A percentile compares a stretch with the other conserved stretches of the same genome.
Conservation (phyloP, 148 eudicot species). For the Gaultheria prostrata region DNA sequence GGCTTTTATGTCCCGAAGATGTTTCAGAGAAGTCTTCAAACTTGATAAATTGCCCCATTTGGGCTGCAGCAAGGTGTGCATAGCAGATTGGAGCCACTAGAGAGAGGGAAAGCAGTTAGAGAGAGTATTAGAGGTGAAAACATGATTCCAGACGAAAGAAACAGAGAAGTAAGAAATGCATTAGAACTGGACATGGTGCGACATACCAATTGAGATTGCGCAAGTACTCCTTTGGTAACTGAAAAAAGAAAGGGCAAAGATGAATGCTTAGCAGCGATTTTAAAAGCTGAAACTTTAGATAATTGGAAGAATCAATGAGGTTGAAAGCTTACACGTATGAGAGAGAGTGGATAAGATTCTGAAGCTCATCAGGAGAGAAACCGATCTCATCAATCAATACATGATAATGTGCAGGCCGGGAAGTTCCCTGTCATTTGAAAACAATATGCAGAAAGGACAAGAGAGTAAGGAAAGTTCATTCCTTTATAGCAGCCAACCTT, state of each 20-base stretch:
- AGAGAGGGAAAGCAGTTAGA: conserved; percentile 12
- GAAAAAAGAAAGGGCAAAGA: conserved; percentile 31
- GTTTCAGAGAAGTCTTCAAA: conserved; percentile 43
- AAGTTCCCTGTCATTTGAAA: conserved; percentile 58
- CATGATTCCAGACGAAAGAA: not conserved
- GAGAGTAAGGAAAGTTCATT: not conserved
- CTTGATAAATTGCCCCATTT: conserved; percentile 62
- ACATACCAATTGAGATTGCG: conserved; percentile 76
- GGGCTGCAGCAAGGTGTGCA: conserved; percentile 84
- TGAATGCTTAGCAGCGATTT: not conserved
- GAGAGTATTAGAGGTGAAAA: not conserved
- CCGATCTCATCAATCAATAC: conserved; percentile 96
- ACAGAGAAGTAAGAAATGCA: not conserved
- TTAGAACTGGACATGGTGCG: not conserved
- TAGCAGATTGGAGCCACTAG: conserved; percentile 90
- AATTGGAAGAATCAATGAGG: not conserved
- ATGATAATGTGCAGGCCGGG: conserved; percentile 92
- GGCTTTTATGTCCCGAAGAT: conserved; percentile 35
- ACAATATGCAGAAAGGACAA: not conserved
- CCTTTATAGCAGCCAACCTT: not conserved
- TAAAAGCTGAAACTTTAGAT: conserved; percentile 4
- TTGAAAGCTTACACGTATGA: conserved; percentile 74
- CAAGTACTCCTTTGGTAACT: conserved; percentile 84
- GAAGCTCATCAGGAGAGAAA: conserved; percentile 82
- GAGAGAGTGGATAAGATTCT: conserved; percentile 71